A percentile compares a stretch with the other conserved stretches of the same genome.
Evolutionary conservation across 768 basidiomycete genomes (phyloP).

Genomic region (Termitomyces sp.): DNA sequence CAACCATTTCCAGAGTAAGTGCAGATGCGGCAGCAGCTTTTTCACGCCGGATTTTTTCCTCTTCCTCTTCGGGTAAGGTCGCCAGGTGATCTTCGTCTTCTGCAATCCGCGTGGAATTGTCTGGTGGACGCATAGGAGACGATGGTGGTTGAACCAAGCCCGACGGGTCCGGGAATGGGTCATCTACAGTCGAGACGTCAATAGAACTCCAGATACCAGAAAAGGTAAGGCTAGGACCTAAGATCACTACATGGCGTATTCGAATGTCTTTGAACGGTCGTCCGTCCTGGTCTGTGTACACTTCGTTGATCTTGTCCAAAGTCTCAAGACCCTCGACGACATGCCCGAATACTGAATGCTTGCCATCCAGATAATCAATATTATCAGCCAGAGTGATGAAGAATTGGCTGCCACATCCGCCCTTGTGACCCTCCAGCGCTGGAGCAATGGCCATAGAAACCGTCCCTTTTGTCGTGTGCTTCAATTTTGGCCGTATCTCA

Average conservation of each 20-base stretch:
- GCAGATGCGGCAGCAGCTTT: slow-evolving; percentile 91
- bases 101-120: slow-evolving; percentile 83
- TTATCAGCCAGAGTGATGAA: slow-evolving; percentile 89
- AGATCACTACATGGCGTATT: slow-evolving; percentile 91
- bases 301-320: slow-evolving; percentile 88
- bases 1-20: slow-evolving; percentile 98
- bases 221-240: slow-evolving; percentile 47
- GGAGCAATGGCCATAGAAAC: slow-evolving; percentile 98
- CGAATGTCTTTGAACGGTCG: slow-evolving; percentile 91
- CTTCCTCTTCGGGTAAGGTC: slow-evolving; percentile 80
- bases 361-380: slow-evolving; percentile 93
- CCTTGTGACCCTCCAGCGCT: slow-evolving; percentile 51
- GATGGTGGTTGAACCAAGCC: slow-evolving; percentile 67
- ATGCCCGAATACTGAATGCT: slow-evolving; percentile 90
- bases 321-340: slow-evolving; percentile 94
- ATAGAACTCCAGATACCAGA: not conserved
- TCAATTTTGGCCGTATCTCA: slow-evolving; percentile 72
- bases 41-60: slow-evolving; percentile 74
- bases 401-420: slow-evolving; percentile 91
- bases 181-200: slow-evolving; percentile 47
- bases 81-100: slow-evolving; percentile 91
- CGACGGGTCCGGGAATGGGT: slow-evolving; percentile 88
- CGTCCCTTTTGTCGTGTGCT: slow-evolving; percentile 81
- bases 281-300: slow-evolving; percentile 83
- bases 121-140: slow-evolving; percentile 77